Conservation (phyloP, 1,139 yeast genomes). For the Arxiozyma bovina region DNA sequence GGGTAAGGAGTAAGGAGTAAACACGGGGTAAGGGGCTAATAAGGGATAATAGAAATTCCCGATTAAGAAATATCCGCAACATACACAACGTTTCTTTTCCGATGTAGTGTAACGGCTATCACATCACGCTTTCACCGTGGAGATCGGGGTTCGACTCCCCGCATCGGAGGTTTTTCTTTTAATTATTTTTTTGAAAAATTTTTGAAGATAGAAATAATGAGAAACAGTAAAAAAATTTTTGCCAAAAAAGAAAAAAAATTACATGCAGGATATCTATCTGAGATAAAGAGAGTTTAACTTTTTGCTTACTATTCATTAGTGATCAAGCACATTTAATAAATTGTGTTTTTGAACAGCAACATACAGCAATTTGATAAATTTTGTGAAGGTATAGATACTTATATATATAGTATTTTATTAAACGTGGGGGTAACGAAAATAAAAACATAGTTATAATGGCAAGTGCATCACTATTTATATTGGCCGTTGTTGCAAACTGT, state of each 20-base stretch:
- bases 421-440: neutral
- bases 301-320: neutral
- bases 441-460: neutral
- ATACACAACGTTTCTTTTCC: neutral
- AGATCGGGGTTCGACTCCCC: constrained; percentile 30
- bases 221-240: too few species aligned
- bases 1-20: too few species aligned
- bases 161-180: constrained; percentile 22
- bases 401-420: neutral
- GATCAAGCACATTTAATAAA: too few species aligned
- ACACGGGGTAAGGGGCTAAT: too few species aligned
- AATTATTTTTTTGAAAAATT: neutral
- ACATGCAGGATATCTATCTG: too few species aligned
- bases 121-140: constrained; percentile 27
- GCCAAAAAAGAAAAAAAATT: neutral
- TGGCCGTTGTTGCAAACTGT: constrained; percentile 81
- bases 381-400: neutral
- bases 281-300: neutral
- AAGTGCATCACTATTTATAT: constrained; percentile 53
- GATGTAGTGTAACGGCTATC: constrained; percentile 13
- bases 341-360: too few species aligned
- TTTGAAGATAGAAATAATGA: neutral
- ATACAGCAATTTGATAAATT: too few species aligned
- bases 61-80: too few species aligned
- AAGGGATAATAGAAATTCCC: too few species aligned